These are phyloP conservation scores for Trichophyton verrucosum DNA, from an alignment of 2,329 filamentous ascomycete species.

Conservation along the genomic window DNA sequence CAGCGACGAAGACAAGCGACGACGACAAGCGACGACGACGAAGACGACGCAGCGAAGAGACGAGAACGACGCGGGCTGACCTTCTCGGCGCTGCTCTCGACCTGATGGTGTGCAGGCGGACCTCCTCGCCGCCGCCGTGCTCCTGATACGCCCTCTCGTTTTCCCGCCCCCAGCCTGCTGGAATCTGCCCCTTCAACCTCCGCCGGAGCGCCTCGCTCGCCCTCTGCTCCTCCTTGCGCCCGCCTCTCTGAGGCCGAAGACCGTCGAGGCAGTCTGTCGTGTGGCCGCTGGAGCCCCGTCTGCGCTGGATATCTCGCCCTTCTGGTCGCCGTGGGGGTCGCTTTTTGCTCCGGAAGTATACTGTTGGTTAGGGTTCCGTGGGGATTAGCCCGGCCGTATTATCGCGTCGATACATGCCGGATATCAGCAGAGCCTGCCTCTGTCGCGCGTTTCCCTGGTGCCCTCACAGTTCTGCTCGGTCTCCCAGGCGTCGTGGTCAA, in stretches of 20 bases:
- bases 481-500: constrained; percentile 18
- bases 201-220: background rate
- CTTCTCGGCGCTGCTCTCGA: background rate
- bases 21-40: background rate
- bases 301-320: too few relatives aligned
- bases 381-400: too few relatives aligned
- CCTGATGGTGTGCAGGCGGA: background rate
- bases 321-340: too few relatives aligned
- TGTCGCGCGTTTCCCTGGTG: background rate
- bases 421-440: background rate
- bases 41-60: background rate
- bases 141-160: background rate
- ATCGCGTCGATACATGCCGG: background rate
- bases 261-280: too few relatives aligned
- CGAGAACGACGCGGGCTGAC: background rate
- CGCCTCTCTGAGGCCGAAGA: background rate
- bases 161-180: background rate
- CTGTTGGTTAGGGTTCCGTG: too few relatives aligned
- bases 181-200: background rate
- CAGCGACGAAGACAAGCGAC: background rate
- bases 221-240: background rate
- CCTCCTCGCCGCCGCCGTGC: background rate
- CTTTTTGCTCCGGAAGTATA: too few relatives aligned
- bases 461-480: background rate
- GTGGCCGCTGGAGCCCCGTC: too few relatives aligned